A percentile compares a stretch with the other conserved stretches of the same genome.
phyloP scores from a whole-genome alignment of 2,329 filamentous ascomycete genomes.

The Neonectria sp. region DNA sequence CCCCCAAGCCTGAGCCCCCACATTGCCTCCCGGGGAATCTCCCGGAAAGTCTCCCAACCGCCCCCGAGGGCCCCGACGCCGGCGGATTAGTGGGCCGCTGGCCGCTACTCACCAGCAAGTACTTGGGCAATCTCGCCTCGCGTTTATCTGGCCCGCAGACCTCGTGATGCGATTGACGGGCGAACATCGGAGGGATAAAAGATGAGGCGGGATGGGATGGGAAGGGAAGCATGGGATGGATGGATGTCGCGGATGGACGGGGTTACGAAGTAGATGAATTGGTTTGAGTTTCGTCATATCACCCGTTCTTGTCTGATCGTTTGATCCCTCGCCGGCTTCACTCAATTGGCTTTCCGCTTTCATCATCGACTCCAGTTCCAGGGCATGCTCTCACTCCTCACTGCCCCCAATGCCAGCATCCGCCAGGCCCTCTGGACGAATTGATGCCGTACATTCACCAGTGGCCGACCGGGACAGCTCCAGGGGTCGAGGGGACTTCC shows the following conservation, averaged over 20 bases:
- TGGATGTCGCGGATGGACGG: slow-evolving; percentile 30
- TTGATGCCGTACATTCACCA: slow-evolving; percentile 24
- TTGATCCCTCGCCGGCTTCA: slow-evolving; percentile 23
- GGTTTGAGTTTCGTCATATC: slow-evolving; percentile 15
- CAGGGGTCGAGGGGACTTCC: slow-evolving; percentile 26
- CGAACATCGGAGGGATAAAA: slow-evolving; percentile 27
- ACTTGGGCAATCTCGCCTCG: slow-evolving; percentile 37
- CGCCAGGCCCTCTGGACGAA: slow-evolving; percentile 17
- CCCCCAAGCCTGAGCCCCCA: slow-evolving; percentile 25
- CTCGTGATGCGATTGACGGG: slow-evolving; percentile 40
- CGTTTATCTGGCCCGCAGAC: slow-evolving; percentile 39
- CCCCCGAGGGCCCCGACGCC: slow-evolving; percentile 33
- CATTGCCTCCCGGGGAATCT: slow-evolving; percentile 36
- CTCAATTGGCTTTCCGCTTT: slow-evolving; percentile 27
- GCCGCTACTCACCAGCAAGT: slow-evolving; percentile 41
- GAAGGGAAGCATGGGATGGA: slow-evolving; percentile 6
- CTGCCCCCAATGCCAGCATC: slow-evolving; percentile 18
- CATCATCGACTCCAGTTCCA: slow-evolving; percentile 12
- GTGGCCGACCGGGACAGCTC: slow-evolving; percentile 19
- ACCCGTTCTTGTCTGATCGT: slow-evolving; percentile 21
- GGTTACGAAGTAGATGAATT: slow-evolving; percentile 13
- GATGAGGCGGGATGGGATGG: slow-evolving; percentile 21
- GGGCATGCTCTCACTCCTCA: slow-evolving; percentile 7
- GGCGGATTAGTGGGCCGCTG: slow-evolving; percentile 46
- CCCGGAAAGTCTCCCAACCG: slow-evolving; percentile 27